Base-by-base conservation (phyloP, 345 rosid species). In the Hibiscus trionum region DNA sequence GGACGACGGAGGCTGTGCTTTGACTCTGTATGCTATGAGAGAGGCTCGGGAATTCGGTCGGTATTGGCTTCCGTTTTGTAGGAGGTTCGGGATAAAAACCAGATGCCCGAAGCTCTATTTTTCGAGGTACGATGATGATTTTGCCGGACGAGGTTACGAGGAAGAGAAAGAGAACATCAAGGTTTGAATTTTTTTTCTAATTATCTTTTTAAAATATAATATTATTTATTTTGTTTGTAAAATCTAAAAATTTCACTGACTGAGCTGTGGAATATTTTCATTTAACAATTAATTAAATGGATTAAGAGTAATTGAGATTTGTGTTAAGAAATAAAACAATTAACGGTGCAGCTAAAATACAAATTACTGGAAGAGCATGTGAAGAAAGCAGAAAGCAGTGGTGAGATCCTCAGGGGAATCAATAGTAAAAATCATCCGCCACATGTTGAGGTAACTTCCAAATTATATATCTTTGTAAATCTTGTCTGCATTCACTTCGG, bases 31-130 rank as follows among this genome's bases (percentile, higher is more conserved):
- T 11, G 83, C 76, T 33, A 70, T 79, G 75, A 75, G 69, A 76
- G 84, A 78, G 73, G 85, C 88, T 27, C 77, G 65, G 56, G 70
- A 19, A 11, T 85, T 87, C 44, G 82, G 84, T 1, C 76, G 64
- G 69, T 21, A 14, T 14, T 87, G 91, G 91, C 69, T 87, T 60
- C 88, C 86, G 4, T 85, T 83, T 66, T 87, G 87, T 60, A 72
- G 33, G 69, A 79, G 62, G 77, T 79, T 67, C 39, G 77, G 76
- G 52, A 42, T 79, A 39, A 70, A 60, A 77, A 69, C 52, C 4
- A 72, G 79, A 27, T 72, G 84, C 57, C 88, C 86, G 0, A 75
- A 80, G 66, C 81, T 61, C 37, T 82, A 63, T 60, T 82, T 86
- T 66, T 69, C 78, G 19, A 61, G 59, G 58, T 61, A 29, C 10